Evolutionary conservation across 1,139 yeast genomes (phyloP).

Genomic region (Eremothecium coryli): DNA sequence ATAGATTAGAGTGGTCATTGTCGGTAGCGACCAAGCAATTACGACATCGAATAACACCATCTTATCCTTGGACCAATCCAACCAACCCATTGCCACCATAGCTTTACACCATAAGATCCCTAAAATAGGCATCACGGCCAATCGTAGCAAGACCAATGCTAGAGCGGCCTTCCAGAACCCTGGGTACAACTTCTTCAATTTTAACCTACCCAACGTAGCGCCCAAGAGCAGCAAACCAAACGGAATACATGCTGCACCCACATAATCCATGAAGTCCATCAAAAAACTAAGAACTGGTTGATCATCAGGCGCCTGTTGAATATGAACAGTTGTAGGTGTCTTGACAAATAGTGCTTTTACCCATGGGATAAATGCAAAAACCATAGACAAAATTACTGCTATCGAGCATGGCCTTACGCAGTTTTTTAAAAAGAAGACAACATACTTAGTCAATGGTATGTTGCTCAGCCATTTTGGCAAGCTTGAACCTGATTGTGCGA

Average conservation of each 20-base stretch:
- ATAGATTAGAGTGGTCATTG: conserved; percentile 63
- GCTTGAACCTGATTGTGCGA: conserved; percentile 25
- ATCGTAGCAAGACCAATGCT: conserved; percentile 37
- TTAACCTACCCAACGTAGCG: conserved; percentile 72
- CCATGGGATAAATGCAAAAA: conserved; percentile 78
- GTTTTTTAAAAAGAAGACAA: conserved; percentile 42
- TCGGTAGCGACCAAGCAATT: conserved; percentile 57
- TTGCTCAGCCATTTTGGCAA: conserved; percentile 25
- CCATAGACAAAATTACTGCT: conserved; percentile 51
- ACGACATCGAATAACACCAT: conserved; percentile 60
- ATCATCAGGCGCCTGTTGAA: conserved; percentile 71
- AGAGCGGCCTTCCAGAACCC: conserved; percentile 63
- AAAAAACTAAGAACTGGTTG: conserved; percentile 76
- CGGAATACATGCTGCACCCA: conserved; percentile 87
- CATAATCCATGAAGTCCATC: conserved; percentile 68
- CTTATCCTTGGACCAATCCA: conserved; percentile 42
- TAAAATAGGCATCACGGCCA: conserved; percentile 50
- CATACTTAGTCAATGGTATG: conserved; percentile 22
- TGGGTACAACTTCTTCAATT: conserved; percentile 47
- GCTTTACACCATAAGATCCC: conserved; percentile 51
- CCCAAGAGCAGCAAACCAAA: conserved; percentile 74
- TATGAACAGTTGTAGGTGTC: conserved; percentile 28
- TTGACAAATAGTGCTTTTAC: conserved; percentile 67
- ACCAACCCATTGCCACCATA: conserved; percentile 40
- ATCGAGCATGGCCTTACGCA: conserved; percentile 63